Conservation (phyloP, 495 filamentous ascomycete species). For the Ramalina peruviana region DNA sequence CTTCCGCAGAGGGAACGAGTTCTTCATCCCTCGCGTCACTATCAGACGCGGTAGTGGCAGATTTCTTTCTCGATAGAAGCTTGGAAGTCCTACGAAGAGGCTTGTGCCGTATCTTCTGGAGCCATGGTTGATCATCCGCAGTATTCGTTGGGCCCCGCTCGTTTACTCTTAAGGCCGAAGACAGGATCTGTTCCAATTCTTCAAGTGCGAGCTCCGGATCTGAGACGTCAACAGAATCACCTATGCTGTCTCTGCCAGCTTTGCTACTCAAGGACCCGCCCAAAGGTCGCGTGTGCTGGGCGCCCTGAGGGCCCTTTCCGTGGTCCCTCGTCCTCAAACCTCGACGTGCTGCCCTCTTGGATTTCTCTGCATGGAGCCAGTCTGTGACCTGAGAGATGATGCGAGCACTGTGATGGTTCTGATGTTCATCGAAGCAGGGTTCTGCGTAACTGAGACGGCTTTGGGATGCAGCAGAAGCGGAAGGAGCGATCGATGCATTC, state of each 20-base stretch:
- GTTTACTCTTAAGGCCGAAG: conserved; percentile 28
- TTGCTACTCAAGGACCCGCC: conserved; percentile 19
- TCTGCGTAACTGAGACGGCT: conserved; percentile 6
- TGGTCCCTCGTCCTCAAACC: conserved; percentile 17
- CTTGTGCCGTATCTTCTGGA: conserved; percentile 19
- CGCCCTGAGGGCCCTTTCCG: conserved; percentile 14
- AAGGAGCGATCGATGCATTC: conserved; percentile 9
- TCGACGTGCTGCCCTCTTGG: conserved; percentile 42
- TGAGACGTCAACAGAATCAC: conserved; percentile 28
- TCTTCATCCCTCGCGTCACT: conserved; percentile 21
- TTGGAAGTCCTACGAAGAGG: conserved; percentile 25
- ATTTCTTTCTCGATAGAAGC: conserved; percentile 22
- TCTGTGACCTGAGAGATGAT: conserved; percentile 59
- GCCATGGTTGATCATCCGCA: conserved; percentile 24
- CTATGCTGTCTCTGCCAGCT: conserved; percentile 10
- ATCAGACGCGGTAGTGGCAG: conserved; percentile 46
- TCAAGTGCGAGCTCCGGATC: conserved; percentile 51
- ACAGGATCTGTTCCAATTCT: conserved; percentile 52
- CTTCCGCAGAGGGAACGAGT: conserved; percentile 61
- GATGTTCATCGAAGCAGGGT: conserved; percentile 12
- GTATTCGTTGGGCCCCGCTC: conserved; percentile 12
- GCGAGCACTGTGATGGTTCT: conserved; percentile 30
- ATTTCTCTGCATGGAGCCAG: conserved; percentile 69
- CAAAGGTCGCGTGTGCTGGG: conserved; percentile 16
- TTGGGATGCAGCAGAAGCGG: conserved; percentile 17